Conservation (phyloP, 129 eudicot species). For the Tagetes patula region DNA sequence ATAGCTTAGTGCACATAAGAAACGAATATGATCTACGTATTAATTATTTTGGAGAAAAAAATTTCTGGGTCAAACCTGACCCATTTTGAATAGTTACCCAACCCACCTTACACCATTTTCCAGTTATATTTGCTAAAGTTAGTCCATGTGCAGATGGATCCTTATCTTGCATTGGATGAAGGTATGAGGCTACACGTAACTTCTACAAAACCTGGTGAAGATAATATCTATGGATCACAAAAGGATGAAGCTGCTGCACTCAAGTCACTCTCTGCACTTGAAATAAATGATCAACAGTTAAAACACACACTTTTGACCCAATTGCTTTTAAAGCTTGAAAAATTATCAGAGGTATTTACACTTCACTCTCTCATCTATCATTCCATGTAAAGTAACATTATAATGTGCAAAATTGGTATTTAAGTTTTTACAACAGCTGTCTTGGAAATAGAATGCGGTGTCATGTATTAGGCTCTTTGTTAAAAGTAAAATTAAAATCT, state of each 20-base stretch:
- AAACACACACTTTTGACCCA: conserved; percentile 49
- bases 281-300: conserved; percentile 40
- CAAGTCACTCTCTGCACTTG: conserved; percentile 45
- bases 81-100: neutral
- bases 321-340: conserved; percentile 39
- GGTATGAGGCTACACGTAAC: conserved; percentile 52
- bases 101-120: neutral
- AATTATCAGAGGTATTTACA: conserved; percentile 57
- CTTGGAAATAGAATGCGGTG: neutral
- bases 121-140: conserved; percentile 9
- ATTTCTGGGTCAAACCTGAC: neutral
- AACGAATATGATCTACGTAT: neutral
- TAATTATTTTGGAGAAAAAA: neutral
- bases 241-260: conserved; percentile 54
- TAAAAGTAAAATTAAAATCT: neutral
- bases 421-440: neutral
- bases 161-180: conserved; percentile 69
- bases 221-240: conserved; percentile 44
- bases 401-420: neutral
- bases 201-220: conserved; percentile 26
- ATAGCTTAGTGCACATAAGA: neutral
- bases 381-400: neutral
- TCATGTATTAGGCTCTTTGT: neutral
- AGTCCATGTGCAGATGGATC: conserved; percentile 56
- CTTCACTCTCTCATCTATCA: neutral